Evolutionary conservation across 2,329 filamentous ascomycete genomes (phyloP).

Genomic region (Camptophora hylomeconis): DNA sequence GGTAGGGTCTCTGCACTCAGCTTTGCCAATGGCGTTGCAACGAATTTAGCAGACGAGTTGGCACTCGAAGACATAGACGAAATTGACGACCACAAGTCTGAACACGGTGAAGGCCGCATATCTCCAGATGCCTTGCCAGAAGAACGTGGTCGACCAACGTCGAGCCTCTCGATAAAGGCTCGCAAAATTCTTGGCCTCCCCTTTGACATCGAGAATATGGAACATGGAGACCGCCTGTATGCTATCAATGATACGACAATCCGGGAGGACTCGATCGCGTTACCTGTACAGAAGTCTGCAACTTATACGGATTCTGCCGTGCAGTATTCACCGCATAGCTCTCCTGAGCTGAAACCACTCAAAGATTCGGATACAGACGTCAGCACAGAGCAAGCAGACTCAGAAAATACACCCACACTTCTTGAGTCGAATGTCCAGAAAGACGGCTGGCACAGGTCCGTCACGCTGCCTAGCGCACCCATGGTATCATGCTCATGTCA

Average conservation of each 20-base stretch:
- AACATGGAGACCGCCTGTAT: conserved; percentile 12
- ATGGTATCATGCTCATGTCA: conserved; percentile 32
- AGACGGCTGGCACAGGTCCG: too few relatives aligned
- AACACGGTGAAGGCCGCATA: conserved; percentile 55
- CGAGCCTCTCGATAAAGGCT: conserved; percentile 30
- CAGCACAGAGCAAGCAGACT: conserved; percentile 4
- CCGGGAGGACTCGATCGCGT: conserved; percentile 2
- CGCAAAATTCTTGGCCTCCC: conserved; percentile 33
- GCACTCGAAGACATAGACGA: conserved; percentile 70
- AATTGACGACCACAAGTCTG: conserved; percentile 44
- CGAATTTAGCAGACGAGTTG: conserved; percentile 83
- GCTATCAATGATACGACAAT: neutral
- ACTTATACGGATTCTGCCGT: conserved; percentile 62
- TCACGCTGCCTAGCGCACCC: conserved; percentile 11
- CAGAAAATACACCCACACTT: too few relatives aligned
- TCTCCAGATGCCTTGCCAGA: conserved; percentile 31
- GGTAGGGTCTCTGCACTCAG: conserved; percentile 61
- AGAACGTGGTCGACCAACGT: conserved; percentile 25
- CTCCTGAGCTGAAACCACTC: conserved; percentile 26
- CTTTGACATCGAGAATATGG: conserved; percentile 21
- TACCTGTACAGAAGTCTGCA: conserved; percentile 18
- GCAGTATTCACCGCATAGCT: conserved; percentile 51
- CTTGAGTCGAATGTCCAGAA: conserved; percentile 6
- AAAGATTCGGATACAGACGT: conserved; percentile 40
- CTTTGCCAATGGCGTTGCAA: conserved; percentile 38